Evolutionary conservation across 768 basidiomycete genomes (phyloP).

Genomic region (Porpolomopsis calyptriformis): DNA sequence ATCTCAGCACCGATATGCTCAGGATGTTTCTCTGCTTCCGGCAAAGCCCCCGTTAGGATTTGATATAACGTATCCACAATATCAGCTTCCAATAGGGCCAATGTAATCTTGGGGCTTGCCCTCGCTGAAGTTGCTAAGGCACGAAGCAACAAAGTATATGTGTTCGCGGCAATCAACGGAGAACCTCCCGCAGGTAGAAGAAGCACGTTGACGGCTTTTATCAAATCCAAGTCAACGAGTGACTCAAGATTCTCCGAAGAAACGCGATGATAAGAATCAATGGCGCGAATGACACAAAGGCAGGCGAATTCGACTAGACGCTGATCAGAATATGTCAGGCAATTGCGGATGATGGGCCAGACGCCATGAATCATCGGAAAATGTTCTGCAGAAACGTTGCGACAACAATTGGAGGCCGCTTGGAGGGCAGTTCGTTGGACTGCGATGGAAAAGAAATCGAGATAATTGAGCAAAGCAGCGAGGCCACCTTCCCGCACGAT

Average conservation of each 20-base stretch:
- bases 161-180: conserved; percentile 74
- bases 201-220: conserved; percentile 76
- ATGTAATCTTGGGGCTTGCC: conserved; percentile 78
- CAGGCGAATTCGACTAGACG: conserved; percentile 96
- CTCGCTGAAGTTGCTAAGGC: conserved; percentile 82
- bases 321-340: conserved; percentile 86
- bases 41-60: conserved; percentile 88
- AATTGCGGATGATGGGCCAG: conserved; percentile 89
- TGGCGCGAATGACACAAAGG: conserved; percentile 85
- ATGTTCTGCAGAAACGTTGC: conserved; percentile 81
- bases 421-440: conserved; percentile 95
- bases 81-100: conserved; percentile 82
- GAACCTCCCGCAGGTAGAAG: conserved; percentile 81
- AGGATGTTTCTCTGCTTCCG: conserved; percentile 50
- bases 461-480: conserved; percentile 83
- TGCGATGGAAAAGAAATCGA: conserved; percentile 97
- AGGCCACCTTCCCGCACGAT: conserved; percentile 95
- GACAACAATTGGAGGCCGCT: conserved; percentile 94
- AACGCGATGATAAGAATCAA: conserved; percentile 85
- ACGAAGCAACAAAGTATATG: conserved; percentile 80
- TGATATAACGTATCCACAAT: conserved; percentile 90
- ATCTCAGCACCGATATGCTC: conserved; percentile 75
- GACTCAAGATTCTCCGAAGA: conserved; percentile 79
- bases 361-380: conserved; percentile 83
- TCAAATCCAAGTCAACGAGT: conserved; percentile 68